phyloP scores from a whole-genome alignment of 768 basidiomycete genomes.

The Lentinula raphanica region DNA sequence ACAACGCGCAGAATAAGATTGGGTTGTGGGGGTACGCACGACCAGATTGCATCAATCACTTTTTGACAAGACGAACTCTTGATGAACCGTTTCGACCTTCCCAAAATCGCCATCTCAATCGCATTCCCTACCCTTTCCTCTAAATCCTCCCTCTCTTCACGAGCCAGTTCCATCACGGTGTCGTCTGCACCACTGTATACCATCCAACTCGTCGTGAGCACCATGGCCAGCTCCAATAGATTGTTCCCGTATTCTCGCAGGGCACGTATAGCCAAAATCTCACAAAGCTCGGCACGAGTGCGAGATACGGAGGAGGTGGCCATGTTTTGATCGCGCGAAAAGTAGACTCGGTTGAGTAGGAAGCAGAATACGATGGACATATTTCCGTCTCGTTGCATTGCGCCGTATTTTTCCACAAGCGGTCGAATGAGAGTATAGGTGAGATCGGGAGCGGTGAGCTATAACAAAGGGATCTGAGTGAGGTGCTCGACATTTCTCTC shows the following conservation, averaged over 20 bases:
- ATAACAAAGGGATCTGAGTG: constrained; percentile 3
- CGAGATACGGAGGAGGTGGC: constrained; percentile 63
- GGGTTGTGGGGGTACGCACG: constrained; percentile 34
- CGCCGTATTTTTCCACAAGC: constrained; percentile 79
- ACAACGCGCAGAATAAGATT: neutral
- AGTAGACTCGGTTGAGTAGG: constrained; percentile 82
- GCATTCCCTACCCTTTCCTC: constrained; percentile 86
- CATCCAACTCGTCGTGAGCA: constrained; percentile 74
- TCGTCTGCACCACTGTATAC: constrained; percentile 74
- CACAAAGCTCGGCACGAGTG: constrained; percentile 80
- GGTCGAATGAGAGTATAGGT: constrained; percentile 89
- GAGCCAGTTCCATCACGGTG: constrained; percentile 49
- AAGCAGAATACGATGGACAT: constrained; percentile 84
- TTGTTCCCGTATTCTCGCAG: constrained; percentile 69
- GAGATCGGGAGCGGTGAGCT: constrained; percentile 82
- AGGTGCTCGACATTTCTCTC: neutral
- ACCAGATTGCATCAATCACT: constrained; percentile 82
- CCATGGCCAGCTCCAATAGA: constrained; percentile 63
- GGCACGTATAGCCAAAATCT: constrained; percentile 79
- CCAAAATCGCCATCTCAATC: constrained; percentile 67
- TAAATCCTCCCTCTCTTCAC: constrained; percentile 61
- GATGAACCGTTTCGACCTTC: constrained; percentile 84
- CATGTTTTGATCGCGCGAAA: constrained; percentile 71
- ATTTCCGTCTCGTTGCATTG: constrained; percentile 69
- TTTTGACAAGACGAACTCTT: constrained; percentile 86